Base-by-base conservation (phyloP, 2,329 filamentous ascomycete species). In the Aspergillus clavatus region DNA sequence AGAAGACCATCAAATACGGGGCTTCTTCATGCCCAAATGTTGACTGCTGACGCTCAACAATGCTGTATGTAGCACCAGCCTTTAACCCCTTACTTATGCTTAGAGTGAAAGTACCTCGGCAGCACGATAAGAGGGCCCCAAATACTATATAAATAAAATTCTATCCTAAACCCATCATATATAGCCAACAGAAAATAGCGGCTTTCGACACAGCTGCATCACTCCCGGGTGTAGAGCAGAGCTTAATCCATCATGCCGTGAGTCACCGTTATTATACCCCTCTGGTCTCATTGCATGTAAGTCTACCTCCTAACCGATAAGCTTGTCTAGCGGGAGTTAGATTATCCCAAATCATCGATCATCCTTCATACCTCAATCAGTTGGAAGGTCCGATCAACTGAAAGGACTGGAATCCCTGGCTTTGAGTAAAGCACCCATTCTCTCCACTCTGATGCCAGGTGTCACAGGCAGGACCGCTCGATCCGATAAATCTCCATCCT, bases 171-270 rank as follows among this genome's bases (percentile, higher is more conserved):
- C 44, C 54, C 8, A 26, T 59, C 11, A 54, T 48, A 18, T 59
- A 54, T 28, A 54, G 56, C 1, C 54, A 60, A 7, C 14, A 39
- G 12, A 58, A 59, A 54, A 48, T 57, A 50, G 54, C 50, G 3
- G 26, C 22, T 5, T 37, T 42, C 1, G 48, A 53, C 16, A 11
- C 23, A 11, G 47, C 40, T 1, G 45, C 41, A 2, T 48, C 44
- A 11, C 21, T 47, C 12, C 40, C 37, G 4, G 47, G 45, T 22
- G 29, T 51, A 4, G 44, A 55, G 18, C 43, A 47, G 7, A 41
- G 36, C 8, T 23, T 42, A 10, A 24, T 50, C 4, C 39, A 53
- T 31, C 43, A 51, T 4, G 47, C 46, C 38, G 51, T 51, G 11
- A 23, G 40, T 14, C 31, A 39, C 7, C 45, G 58, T 31, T 46